Base-by-base conservation (phyloP, 2,329 filamentous ascomycete genomes). In the Periconia sp. region DNA sequence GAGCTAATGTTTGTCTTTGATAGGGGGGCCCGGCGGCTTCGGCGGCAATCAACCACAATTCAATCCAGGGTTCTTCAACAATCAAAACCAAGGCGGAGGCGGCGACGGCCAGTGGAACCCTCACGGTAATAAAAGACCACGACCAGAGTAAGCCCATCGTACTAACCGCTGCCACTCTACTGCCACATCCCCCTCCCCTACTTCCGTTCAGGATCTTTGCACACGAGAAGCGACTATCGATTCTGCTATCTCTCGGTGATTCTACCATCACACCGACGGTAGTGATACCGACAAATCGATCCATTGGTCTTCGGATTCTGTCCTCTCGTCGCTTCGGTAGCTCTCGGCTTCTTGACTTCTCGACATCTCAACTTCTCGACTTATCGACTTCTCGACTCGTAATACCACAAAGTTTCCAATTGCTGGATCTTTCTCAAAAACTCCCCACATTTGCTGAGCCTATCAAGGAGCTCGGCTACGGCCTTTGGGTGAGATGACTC, bases 121-220 rank as follows among this genome's bases (percentile, higher is more conserved):
- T 5, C 89, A 92, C 56, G 88, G 88, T 21, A 84, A 85, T 3
- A 94, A 94, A 74, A 79, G 89, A 54, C 86, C 87, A 54, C 81
- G 89, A 50, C 87, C 88, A 48, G 89, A 92, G 57, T 82, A 73
- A 38, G 23, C 22, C 12, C n/a, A 12, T 21, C n/a, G n/a, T n/a
- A n/a, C n/a, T n/a, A n/a, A n/a, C n/a, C n/a, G n/a, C n/a, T n/a
- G n/a, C 11, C 15, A 12, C 22, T 6, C 18, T 5, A 7, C 18
- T 22, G 18, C 26, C n/a, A 12, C 13, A 10, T 30, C 12, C 17
- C 13, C 9, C 24, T 5, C 9, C 15, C 17, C 23, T 16, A 13
- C 19, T 18, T 19, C 13, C 9, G 5, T 10, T 5, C 12, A 4
- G 11, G 25, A 11, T 28, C 4, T 28, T 13, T 13, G 11, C 25